Evolutionary conservation across 2,329 filamentous ascomycete species (phyloP).

Genomic region (Epichloe elymi): DNA sequence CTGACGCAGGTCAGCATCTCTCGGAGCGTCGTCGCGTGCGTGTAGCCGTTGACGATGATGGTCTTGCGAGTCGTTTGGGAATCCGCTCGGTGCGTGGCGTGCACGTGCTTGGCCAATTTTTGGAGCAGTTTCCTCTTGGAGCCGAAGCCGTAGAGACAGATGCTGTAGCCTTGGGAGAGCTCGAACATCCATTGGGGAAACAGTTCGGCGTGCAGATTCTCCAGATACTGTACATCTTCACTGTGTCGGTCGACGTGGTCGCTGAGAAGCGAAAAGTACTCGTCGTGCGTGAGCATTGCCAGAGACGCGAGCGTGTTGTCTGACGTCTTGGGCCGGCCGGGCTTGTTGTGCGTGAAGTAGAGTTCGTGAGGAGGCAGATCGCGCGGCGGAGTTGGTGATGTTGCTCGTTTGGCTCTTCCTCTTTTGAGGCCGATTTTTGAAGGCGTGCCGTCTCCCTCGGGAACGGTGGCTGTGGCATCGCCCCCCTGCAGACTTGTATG

Average conservation of each 20-base stretch:
- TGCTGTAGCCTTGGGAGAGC: constrained; percentile 69
- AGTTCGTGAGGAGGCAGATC: constrained; percentile 78
- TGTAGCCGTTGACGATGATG: constrained; percentile 79
- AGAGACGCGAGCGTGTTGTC: constrained; percentile 69
- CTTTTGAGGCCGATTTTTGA: constrained; percentile 23
- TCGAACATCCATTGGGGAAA: constrained; percentile 91
- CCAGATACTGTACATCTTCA: constrained; percentile 56
- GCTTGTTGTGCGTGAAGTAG: constrained; percentile 87
- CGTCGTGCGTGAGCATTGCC: constrained; percentile 72
- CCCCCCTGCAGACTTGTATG: constrained; percentile 26
- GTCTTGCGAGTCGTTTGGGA: constrained; percentile 35
- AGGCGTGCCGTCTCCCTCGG: constrained; percentile 20
- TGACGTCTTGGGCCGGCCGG: constrained; percentile 70
- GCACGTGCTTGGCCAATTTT: constrained; percentile 61
- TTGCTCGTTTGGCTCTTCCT: constrained; percentile 20
- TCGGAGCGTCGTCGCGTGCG: constrained; percentile 49
- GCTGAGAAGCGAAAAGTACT: constrained; percentile 62
- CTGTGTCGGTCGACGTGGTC: constrained; percentile 55
- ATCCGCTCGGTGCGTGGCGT: constrained; percentile 19
- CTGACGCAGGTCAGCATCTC: constrained; percentile 60
- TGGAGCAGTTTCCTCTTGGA: constrained; percentile 69
- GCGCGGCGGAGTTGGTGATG: constrained; percentile 65
- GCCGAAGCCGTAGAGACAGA: constrained; percentile 87
- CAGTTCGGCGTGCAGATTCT: constrained; percentile 62
- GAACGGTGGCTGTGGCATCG: constrained; percentile 9